phyloP scores from a whole-genome alignment of 75 land plant species.

The Sequoiadendron giganteum region DNA sequence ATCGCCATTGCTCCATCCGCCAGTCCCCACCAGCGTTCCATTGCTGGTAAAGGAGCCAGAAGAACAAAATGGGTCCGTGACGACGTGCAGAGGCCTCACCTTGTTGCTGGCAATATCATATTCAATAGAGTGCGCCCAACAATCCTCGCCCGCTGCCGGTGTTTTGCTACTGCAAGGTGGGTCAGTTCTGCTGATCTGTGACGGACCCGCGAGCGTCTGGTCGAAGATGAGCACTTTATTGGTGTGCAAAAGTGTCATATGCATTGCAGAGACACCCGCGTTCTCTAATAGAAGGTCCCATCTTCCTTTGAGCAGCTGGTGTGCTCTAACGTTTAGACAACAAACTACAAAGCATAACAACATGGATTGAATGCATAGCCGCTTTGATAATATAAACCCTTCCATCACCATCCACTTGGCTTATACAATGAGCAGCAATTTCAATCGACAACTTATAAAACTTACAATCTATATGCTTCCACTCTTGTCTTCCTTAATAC shows the following conservation, averaged over 20 bases:
- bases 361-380: no score
- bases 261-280: conserved; percentile 64
- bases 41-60: conserved; percentile 21
- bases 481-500: no score
- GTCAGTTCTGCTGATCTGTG: conserved; percentile 15
- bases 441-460: no score
- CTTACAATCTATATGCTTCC: no score
- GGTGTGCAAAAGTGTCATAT: conserved; percentile 52
- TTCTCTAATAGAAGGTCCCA: conserved; percentile 47
- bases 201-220: conserved; percentile 44
- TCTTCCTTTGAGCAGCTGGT: neutral
- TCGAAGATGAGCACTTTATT: conserved; percentile 57
- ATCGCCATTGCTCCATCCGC: conserved; percentile 22
- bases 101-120: conserved; percentile 14
- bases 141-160: conserved; percentile 16
- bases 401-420: neutral
- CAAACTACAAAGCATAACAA: no score
- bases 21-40: conserved; percentile 26
- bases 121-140: conserved; percentile 47
- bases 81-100: conserved; percentile 17
- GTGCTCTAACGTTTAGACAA: neutral
- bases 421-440: no score
- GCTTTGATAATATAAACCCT: no score
- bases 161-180: conserved; percentile 6
- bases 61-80: conserved; percentile 31